Evolutionary conservation across 2,329 filamentous ascomycete genomes (phyloP).

Genomic region (Salinomyces thailandicus): DNA sequence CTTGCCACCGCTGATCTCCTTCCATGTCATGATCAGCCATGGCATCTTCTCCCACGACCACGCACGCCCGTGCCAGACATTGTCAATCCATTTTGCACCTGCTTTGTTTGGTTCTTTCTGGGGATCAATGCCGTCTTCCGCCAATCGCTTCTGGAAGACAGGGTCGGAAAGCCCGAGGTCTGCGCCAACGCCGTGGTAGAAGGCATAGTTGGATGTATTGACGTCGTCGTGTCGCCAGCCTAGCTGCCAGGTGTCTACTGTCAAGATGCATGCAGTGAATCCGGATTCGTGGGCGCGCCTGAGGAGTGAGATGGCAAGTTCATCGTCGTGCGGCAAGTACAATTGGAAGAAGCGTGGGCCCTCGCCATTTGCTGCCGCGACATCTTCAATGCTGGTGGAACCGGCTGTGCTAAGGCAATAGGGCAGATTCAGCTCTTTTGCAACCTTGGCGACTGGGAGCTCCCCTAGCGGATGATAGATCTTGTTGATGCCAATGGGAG

Average conservation of each 20-base stretch:
- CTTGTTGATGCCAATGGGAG: slow-evolving; percentile 55
- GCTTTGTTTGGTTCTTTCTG: slow-evolving; percentile 43
- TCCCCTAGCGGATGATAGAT: slow-evolving; percentile 53
- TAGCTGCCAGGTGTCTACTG: slow-evolving; percentile 54
- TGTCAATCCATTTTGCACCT: slow-evolving; percentile 53
- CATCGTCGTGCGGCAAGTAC: slow-evolving; percentile 54
- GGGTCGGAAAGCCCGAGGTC: slow-evolving; percentile 50
- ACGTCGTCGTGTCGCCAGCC: slow-evolving; percentile 52
- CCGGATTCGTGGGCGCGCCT: slow-evolving; percentile 45
- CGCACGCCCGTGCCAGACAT: slow-evolving; percentile 52
- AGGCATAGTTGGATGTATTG: slow-evolving; percentile 49
- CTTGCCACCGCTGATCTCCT: slow-evolving; percentile 43
- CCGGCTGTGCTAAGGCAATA: slow-evolving; percentile 52
- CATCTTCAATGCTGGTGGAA: slow-evolving; percentile 46
- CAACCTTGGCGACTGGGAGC: slow-evolving; percentile 49
- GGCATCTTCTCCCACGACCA: slow-evolving; percentile 56
- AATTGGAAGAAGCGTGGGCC: slow-evolving; percentile 50
- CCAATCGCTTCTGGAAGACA: slow-evolving; percentile 46
- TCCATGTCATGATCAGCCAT: slow-evolving; percentile 53
- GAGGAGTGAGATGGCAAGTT: slow-evolving; percentile 46
- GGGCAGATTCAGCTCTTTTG: slow-evolving; percentile 48
- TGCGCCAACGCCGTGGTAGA: slow-evolving; percentile 50
- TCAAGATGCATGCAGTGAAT: slow-evolving; percentile 49
- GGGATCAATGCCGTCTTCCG: slow-evolving; percentile 44
- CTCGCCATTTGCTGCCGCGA: slow-evolving; percentile 45